phyloP scores from a whole-genome alignment of 768 basidiomycete species.

The Butyriboletus loyo region DNA sequence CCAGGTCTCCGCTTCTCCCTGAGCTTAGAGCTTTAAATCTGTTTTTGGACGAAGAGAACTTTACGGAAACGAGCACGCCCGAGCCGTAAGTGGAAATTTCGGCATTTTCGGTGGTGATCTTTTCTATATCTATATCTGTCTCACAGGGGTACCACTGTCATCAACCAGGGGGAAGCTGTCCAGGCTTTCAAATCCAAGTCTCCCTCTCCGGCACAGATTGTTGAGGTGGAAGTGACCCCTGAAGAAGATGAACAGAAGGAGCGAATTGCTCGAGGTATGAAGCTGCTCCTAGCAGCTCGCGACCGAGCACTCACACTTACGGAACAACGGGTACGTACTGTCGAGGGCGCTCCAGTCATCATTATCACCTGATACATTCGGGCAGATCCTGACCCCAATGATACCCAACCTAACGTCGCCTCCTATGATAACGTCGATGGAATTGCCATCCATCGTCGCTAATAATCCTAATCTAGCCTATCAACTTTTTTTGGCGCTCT shows the following conservation, averaged over 20 bases:
- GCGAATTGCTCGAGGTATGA: conserved; percentile 59
- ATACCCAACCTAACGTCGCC: conserved; percentile 43
- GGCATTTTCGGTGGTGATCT: not conserved
- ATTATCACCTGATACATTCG: not conserved
- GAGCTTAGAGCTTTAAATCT: conserved; percentile 73
- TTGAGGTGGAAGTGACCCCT: conserved; percentile 30
- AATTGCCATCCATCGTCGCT: conserved; percentile 62
- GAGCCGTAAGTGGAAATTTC: conserved; percentile 40
- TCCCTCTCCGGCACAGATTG: not conserved
- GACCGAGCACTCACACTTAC: conserved; percentile 70
- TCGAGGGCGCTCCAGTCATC: too few relatives aligned
- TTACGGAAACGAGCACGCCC: conserved; percentile 41
- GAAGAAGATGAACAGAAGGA: conserved; percentile 60
- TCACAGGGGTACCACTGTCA: conserved; percentile 13
- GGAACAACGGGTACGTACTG: conserved; percentile 60
- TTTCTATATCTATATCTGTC: conserved; percentile 22
- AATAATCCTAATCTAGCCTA: conserved; percentile 70
- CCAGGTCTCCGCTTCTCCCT: conserved; percentile 70
- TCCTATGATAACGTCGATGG: conserved; percentile 61
- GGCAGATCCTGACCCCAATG: conserved; percentile 51
- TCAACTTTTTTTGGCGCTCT: conserved; percentile 58
- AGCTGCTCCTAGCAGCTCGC: conserved; percentile 64
- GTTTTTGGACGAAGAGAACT: conserved; percentile 61
- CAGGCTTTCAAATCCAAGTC: conserved; percentile 1
- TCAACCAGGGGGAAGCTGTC: conserved; percentile 5